Evolutionary conservation across 371 early-diverging fungal genomes (phyloP).

Genomic region (Rhizopus delemar): DNA sequence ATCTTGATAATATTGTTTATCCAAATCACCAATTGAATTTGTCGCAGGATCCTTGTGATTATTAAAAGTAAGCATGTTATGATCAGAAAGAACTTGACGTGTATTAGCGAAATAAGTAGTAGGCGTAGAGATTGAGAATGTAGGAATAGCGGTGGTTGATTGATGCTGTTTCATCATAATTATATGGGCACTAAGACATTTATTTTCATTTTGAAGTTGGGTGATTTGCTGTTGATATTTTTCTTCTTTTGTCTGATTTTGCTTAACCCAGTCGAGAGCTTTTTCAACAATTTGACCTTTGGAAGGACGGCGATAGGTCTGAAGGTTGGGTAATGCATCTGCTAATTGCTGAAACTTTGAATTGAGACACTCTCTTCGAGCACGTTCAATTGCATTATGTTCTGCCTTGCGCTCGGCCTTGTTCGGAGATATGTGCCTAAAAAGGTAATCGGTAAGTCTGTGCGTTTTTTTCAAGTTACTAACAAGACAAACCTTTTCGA

Average conservation of each 20-base stretch:
- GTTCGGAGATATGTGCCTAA: slow-evolving; percentile 9
- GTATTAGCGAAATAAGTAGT: background rate
- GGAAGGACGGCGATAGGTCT: slow-evolving; percentile 65
- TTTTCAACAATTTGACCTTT: slow-evolving; percentile 73
- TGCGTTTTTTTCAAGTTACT: background rate
- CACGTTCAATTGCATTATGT: slow-evolving; percentile 77
- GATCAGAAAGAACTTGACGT: too few relatives aligned
- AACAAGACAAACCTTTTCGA: background rate
- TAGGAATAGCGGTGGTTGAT: background rate
- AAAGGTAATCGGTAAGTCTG: background rate
- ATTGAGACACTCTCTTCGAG: slow-evolving; percentile 71
- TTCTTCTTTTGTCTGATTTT: slow-evolving; percentile 41
- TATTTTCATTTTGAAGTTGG: slow-evolving; percentile 35
- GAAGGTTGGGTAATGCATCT: slow-evolving; percentile 63
- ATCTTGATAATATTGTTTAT: background rate
- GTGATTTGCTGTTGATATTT: slow-evolving; percentile 33
- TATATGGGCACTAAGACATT: slow-evolving; percentile 21
- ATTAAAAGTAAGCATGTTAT: too few relatives aligned
- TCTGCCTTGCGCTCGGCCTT: slow-evolving; percentile 66
- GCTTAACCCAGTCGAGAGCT: slow-evolving; percentile 55
- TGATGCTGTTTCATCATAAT: background rate
- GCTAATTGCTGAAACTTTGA: slow-evolving; percentile 70
- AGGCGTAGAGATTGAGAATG: background rate
- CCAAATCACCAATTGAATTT: too few relatives aligned
- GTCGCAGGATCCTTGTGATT: too few relatives aligned